Base-by-base conservation (phyloP, 2,329 filamentous ascomycete genomes). In the Diaporthe batatas region DNA sequence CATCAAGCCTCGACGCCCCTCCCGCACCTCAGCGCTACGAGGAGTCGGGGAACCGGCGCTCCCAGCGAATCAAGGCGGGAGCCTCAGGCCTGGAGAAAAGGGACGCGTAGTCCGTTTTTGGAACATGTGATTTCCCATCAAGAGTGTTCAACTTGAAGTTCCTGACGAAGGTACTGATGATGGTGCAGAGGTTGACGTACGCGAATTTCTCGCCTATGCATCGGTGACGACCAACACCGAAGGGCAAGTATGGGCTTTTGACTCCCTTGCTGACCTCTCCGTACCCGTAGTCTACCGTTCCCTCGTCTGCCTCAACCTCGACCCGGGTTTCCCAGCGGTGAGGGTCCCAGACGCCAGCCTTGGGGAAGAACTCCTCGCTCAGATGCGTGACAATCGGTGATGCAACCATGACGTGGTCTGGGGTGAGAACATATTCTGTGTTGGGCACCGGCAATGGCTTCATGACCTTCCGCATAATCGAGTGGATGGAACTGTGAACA, bases 141-240 rank as follows among this genome's bases (percentile, higher is more conserved):
- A 88, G 75, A 57, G 91, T 92, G 62, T 79, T 82, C 57, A 93
- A 84, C 79, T 86, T 89, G 78, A 93, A 88, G 62, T 90, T 83
- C 14, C 91, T 83, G 12, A 93, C 87, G 73, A 93, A 80, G 0
- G 87, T 90, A 0, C 87, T 86, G 32, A 93, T 81, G 74, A 94
- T 93, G 11, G 90, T 89, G 21, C 87, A 86, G 54, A 94, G 79
- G 78, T 94, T 92, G 57, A 92, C 81, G 77, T 94, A 93, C 0
- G 92, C 92, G 80, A 94, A 94, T 79, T 93, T 92, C 83, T 94
- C 92, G 23, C 92, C 92, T 73, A 94, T 93, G 77, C 92, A 94
- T 25, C 92, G 85, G 80, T 94, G 92, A 57, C 92, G 85, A 0
- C 92, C 92, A 0, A 91, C 92, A 2, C 92, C 92, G 77, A 94